Percentiles rank a stretch among this genome's conserved stretches.
These are phyloP conservation scores for Scheffersomyces spartinae DNA, from an alignment of 805 yeast species.

Conservation along the genomic window DNA sequence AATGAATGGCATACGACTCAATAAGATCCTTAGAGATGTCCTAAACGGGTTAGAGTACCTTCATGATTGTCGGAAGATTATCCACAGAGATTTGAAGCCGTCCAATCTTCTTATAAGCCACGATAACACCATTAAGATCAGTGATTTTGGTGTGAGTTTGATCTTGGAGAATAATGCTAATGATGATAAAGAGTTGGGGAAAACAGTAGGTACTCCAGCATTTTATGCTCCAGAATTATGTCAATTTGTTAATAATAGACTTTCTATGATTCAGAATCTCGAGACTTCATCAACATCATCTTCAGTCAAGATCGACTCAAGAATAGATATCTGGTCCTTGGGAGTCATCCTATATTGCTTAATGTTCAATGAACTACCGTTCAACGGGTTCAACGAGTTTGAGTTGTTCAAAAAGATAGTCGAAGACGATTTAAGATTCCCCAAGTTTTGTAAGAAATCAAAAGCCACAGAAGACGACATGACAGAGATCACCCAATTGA, in stretches of 20 bases:
- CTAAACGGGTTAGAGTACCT: slow-evolving; percentile 80
- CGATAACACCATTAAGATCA: slow-evolving; percentile 71
- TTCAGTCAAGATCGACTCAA: slow-evolving; percentile 44
- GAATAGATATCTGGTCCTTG: slow-evolving; percentile 95
- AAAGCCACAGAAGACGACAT: slow-evolving; percentile 32
- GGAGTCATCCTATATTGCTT: slow-evolving; percentile 89
- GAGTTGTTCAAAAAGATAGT: slow-evolving; percentile 78
- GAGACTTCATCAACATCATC: slow-evolving; percentile 8
- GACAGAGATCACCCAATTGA: slow-evolving; percentile 31
- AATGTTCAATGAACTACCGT: slow-evolving; percentile 81
- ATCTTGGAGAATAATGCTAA: slow-evolving; percentile 43
- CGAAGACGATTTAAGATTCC: slow-evolving; percentile 46
- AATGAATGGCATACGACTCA: slow-evolving; percentile 24
- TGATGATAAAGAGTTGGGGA: slow-evolving; percentile 72
- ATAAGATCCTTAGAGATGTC: slow-evolving; percentile 72
- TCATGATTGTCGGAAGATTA: slow-evolving; percentile 81
- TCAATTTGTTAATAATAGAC: slow-evolving; percentile 19
- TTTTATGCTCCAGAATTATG: slow-evolving; percentile 93
- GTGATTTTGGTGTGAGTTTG: slow-evolving; percentile 95
- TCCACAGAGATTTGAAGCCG: slow-evolving; percentile 93
- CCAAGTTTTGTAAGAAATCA: slow-evolving; percentile 20
- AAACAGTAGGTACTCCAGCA: slow-evolving; percentile 97
- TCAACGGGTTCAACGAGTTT: slow-evolving; percentile 76
- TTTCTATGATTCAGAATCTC: slow-evolving; percentile 1
- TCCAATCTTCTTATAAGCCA: slow-evolving; percentile 71